phyloP scores from a whole-genome alignment of 2,329 filamentous ascomycete species.

The Fusarium torulosum region DNA sequence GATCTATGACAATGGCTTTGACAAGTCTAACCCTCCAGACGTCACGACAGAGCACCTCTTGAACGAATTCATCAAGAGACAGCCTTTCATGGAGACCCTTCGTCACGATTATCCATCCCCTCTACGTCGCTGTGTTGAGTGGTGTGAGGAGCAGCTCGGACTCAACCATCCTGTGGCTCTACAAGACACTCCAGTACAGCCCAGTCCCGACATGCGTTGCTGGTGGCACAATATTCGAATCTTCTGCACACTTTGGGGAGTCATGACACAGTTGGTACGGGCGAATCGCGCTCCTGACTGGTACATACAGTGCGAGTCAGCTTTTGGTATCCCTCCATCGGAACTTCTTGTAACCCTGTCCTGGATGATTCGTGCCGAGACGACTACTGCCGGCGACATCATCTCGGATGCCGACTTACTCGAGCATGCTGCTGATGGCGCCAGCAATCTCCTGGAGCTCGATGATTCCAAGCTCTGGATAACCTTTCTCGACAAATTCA shows the following conservation, averaged over 20 bases:
- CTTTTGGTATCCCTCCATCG: slow-evolving; percentile 43
- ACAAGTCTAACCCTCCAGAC: slow-evolving; percentile 5
- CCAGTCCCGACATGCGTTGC: slow-evolving; percentile 14
- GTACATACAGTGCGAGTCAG: slow-evolving; percentile 42
- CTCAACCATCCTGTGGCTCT: slow-evolving; percentile 27
- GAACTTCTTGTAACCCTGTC: slow-evolving; percentile 45
- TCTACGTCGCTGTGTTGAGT: slow-evolving; percentile 34
- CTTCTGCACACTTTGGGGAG: slow-evolving; percentile 45
- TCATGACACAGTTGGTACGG: slow-evolving; percentile 32
- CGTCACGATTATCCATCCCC: slow-evolving; percentile 14
- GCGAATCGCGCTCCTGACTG: slow-evolving; percentile 34
- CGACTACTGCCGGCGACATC: neutral
- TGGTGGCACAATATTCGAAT: slow-evolving; percentile 45
- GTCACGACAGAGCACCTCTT: slow-evolving; percentile 35
- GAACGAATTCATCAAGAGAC: slow-evolving; percentile 40
- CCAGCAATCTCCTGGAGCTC: slow-evolving; percentile 17
- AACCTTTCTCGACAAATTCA: slow-evolving; percentile 38
- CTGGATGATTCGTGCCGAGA: slow-evolving; percentile 44
- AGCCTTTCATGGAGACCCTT: slow-evolving; percentile 31
- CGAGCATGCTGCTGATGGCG: slow-evolving; percentile 20
- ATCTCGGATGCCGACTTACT: slow-evolving; percentile 24
- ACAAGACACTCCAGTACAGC: slow-evolving; percentile 28
- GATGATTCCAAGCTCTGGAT: slow-evolving; percentile 36
- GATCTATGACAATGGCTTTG: slow-evolving; percentile 34
- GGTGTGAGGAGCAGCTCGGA: slow-evolving; percentile 42